Evolutionary conservation across 1,284 basidiomycete genomes (phyloP), one percentile per base, ranked within the genome.

Genomic region (Malassezia furfur): DNA sequence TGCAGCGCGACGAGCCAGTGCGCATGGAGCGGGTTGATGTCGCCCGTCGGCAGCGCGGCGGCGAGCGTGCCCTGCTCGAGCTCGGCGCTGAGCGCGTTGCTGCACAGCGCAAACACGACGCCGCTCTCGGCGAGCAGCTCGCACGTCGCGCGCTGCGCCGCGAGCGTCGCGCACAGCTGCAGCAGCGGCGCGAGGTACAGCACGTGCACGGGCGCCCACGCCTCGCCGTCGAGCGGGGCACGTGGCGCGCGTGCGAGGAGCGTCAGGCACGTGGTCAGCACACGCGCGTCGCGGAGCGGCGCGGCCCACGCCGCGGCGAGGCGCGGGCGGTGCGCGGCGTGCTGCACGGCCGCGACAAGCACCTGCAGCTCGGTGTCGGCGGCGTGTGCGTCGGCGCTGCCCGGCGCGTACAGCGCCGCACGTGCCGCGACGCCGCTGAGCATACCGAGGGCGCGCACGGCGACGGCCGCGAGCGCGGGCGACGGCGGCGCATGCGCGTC

Each of bases 121-220:
- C 88, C 88, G 60, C 87, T 87, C 63, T 85, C 84, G 2, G 88
- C 88, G 22, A 94, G 81, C 57, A 85, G 79, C 74, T 94, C 90
- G 1, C 90, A 88, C 1, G 87, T 84, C 0, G 81, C 79, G 0
- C 84, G 81, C 50, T 86, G 80, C 50, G 82, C 82, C 5, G 88
- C 87, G n/a, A 96, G 78, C 0, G 87, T 82, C 77, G 90, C 85
- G 67, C 94, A 87, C 77, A 96, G 85, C 11, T 85, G 78, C 50
- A 94, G 81, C 54, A 94, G 77, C 61, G 88, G 61, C 45, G 44
- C 44, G 19, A 57, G 40, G 35, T 52, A 57, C 5, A 36, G 40
- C 28, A 57, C 49, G 41, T 57, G 51, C 10, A 14, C 30, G 3
- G 19, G 21, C 22, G 25, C 37, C 22, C 36, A 19, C 17, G 43